Evolutionary conservation across 2,329 filamentous ascomycete species (phyloP).

Genomic region (Verticillium tricorpus): DNA sequence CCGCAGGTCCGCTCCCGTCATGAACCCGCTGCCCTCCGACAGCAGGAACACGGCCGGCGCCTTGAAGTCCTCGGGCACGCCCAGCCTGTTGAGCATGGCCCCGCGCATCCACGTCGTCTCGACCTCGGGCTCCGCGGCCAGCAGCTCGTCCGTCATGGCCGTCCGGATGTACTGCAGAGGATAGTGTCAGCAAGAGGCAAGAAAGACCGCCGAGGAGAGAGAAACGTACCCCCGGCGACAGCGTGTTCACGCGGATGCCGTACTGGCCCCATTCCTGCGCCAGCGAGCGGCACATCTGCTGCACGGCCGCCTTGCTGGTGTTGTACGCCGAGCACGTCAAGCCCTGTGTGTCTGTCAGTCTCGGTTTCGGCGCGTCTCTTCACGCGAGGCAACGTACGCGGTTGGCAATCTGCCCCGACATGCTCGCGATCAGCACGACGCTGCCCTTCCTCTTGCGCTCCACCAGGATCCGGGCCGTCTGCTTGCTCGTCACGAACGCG

Average conservation of each 20-base stretch:
- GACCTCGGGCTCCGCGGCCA: conserved; percentile 40
- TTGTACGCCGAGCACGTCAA: conserved; percentile 61
- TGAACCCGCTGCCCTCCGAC: conserved; percentile 52
- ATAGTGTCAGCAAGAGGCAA: neutral
- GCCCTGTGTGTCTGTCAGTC: conserved; percentile 35
- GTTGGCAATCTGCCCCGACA: conserved; percentile 46
- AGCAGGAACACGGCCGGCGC: conserved; percentile 52
- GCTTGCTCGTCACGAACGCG: conserved; percentile 66
- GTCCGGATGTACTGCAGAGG: conserved; percentile 37
- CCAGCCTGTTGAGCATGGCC: conserved; percentile 48
- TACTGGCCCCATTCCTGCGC: conserved; percentile 59
- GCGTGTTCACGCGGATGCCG: conserved; percentile 61
- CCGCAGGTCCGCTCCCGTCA: conserved; percentile 52
- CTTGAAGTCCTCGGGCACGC: conserved; percentile 53
- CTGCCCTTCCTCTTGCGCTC: conserved; percentile 35
- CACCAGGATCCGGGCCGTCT: conserved; percentile 56
- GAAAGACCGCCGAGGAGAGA: neutral
- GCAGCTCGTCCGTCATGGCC: conserved; percentile 40
- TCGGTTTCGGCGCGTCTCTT: neutral
- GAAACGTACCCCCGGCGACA: conserved; percentile 51
- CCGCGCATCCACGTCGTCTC: conserved; percentile 49
- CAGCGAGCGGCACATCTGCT: conserved; percentile 55
- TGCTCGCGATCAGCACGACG: conserved; percentile 46
- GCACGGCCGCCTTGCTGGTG: conserved; percentile 56
- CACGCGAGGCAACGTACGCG: conserved; percentile 30